These are phyloP conservation scores for Chaetomium globosum DNA, from an alignment of 2,329 filamentous ascomycete species.

Conservation along the genomic window DNA sequence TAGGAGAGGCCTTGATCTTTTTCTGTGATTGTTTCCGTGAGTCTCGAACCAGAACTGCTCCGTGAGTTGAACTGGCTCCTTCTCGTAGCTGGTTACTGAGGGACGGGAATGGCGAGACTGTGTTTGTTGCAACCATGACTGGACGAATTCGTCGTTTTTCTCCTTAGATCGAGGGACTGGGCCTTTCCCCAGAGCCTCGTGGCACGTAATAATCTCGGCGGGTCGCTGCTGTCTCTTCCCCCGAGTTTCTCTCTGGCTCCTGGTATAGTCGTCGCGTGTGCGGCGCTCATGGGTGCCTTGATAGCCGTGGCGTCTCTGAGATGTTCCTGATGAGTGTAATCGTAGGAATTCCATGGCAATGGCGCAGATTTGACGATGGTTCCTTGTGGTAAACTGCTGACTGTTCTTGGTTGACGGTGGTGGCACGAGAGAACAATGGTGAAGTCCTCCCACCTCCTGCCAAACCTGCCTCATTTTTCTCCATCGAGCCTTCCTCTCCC, in stretches of 20 bases:
- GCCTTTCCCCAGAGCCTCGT: background rate
- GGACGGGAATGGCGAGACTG: slow-evolving; percentile 18
- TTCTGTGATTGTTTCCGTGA: slow-evolving; percentile 18
- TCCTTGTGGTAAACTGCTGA: background rate
- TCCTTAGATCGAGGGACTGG: slow-evolving; percentile 9
- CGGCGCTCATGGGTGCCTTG: background rate
- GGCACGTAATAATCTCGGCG: background rate
- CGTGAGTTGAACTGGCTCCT: background rate
- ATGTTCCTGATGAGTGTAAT: slow-evolving; percentile 4
- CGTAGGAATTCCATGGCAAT: slow-evolving; percentile 9
- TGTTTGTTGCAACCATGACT: slow-evolving; percentile 34
- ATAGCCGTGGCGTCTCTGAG: slow-evolving; percentile 1
- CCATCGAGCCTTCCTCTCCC: background rate
- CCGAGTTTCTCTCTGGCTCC: background rate
- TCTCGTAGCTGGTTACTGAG: slow-evolving; percentile 5
- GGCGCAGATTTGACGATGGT: background rate
- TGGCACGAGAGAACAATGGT: background rate
- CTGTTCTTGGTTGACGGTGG: background rate
- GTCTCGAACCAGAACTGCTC: background rate
- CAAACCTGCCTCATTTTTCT: background rate
- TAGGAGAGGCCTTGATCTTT: slow-evolving; percentile 26
- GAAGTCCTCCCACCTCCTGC: background rate
- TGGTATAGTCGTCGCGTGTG: background rate
- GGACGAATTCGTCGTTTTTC: slow-evolving; percentile 29
- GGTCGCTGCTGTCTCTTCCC: background rate